These are phyloP conservation scores for Cryptosporidium muris DNA, from an alignment of 169 alveolate genomes.

Conservation along the genomic window DNA sequence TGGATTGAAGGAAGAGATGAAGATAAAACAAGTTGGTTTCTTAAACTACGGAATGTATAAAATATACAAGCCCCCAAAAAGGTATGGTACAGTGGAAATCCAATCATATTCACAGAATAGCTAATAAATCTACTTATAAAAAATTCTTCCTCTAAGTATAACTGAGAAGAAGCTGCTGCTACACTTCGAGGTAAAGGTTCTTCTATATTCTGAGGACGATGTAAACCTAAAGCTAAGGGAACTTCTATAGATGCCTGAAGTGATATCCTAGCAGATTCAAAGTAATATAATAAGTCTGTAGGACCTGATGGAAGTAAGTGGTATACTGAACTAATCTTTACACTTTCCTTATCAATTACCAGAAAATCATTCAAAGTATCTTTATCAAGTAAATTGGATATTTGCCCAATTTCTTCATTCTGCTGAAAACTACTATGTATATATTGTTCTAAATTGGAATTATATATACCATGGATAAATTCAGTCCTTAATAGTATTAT, in stretches of 20 bases:
- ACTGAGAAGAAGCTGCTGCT: constrained; percentile 32
- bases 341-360: background rate
- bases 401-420: background rate
- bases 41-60: constrained; percentile 36
- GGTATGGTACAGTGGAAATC: constrained; percentile 12
- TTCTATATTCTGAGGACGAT: constrained; percentile 39
- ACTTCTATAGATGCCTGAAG: constrained; percentile 33
- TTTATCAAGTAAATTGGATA: background rate
- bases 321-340: constrained; percentile 37
- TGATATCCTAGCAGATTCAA: constrained; percentile 25
- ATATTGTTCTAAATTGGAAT: too few relatives aligned
- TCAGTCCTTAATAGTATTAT: too few relatives aligned
- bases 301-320: constrained; percentile 50
- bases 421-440: constrained; percentile 1
- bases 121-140: constrained; percentile 41
- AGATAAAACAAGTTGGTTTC: constrained; percentile 39
- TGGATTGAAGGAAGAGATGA: constrained; percentile 60
- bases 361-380: constrained; percentile 4
- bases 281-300: constrained; percentile 16
- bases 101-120: constrained; percentile 26
- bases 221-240: constrained; percentile 48
- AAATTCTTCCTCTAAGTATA: constrained; percentile 38
- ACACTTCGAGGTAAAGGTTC: constrained; percentile 49
- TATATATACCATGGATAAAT: too few relatives aligned
- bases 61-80: constrained; percentile 43